Conservation (phyloP, 352 stramenopile species). For the Pythium plurisporium region DNA sequence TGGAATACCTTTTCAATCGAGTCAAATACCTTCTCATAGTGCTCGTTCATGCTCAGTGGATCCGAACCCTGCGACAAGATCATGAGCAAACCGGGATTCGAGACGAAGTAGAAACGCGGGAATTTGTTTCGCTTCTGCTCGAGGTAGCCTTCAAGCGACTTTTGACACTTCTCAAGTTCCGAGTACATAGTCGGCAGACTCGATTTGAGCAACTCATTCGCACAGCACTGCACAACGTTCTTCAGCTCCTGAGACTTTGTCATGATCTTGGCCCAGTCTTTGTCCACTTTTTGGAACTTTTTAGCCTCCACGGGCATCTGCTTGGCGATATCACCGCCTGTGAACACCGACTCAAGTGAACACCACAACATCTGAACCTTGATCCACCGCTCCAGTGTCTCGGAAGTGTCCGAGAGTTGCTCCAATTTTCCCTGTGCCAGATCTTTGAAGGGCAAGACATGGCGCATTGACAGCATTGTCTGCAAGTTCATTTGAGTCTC, state of each 20-base stretch:
- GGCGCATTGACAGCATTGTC: constrained; percentile 97
- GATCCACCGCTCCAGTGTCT: constrained; percentile 97
- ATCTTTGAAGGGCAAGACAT: constrained; percentile 96
- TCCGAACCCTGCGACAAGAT: constrained; percentile 81
- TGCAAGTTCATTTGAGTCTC: constrained; percentile 98
- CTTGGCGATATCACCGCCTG: constrained; percentile 97
- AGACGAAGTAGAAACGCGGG: constrained; percentile 87
- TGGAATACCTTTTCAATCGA: constrained; percentile 97
- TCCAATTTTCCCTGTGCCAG: constrained; percentile 93
- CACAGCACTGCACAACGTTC: constrained; percentile 92
- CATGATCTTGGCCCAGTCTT: constrained; percentile 99
- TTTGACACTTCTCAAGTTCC: constrained; percentile 83
- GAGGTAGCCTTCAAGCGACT: constrained; percentile 79
- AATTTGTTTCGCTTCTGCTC: constrained; percentile 83
- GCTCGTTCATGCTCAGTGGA: constrained; percentile 67
- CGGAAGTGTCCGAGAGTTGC: constrained; percentile 94
- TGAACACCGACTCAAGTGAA: constrained; percentile 98
- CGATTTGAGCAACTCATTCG: constrained; percentile 96
- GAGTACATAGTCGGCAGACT: constrained; percentile 96
- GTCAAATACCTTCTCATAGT: constrained; percentile 86
- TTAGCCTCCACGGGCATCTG: constrained; percentile 98
- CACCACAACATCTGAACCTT: constrained; percentile 99
- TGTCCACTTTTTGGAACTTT: constrained; percentile 98
- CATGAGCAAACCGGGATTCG: constrained; percentile 83
- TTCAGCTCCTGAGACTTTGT: constrained; percentile 88